A percentile compares a stretch with the other conserved stretches of the same genome.
Evolutionary conservation across 2,329 filamentous ascomycete genomes (phyloP).

Genomic region (Pseudomassariella vexata): DNA sequence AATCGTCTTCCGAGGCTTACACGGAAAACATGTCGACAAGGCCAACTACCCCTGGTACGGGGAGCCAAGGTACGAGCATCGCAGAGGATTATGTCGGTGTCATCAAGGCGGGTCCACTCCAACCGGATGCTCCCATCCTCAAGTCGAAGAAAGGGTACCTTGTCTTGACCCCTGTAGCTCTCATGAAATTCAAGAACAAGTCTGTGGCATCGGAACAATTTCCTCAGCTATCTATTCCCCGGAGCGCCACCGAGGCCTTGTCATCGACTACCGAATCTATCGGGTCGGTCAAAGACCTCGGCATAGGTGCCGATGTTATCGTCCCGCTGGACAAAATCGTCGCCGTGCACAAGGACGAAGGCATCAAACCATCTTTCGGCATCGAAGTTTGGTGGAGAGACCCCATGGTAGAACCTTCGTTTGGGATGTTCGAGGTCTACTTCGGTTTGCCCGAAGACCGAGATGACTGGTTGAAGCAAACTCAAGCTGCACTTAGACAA

Average conservation of each 20-base stretch:
- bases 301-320: slow-evolving; percentile 25
- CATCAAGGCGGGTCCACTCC: slow-evolving; percentile 40
- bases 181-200: slow-evolving; percentile 44
- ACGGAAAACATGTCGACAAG: slow-evolving; percentile 22
- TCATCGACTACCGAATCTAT: slow-evolving; percentile 29
- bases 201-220: slow-evolving; percentile 42
- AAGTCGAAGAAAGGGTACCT: slow-evolving; percentile 45
- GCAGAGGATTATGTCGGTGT: slow-evolving; percentile 21
- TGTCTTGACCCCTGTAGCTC: slow-evolving; percentile 43
- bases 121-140: slow-evolving; percentile 41
- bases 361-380: slow-evolving; percentile 41
- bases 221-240: slow-evolving; percentile 31
- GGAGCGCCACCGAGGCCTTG: slow-evolving; percentile 24
- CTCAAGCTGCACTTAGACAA: slow-evolving; percentile 33
- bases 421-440: slow-evolving; percentile 41
- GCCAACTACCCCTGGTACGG: slow-evolving; percentile 20
- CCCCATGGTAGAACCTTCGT: slow-evolving; percentile 35
- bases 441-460: slow-evolving; percentile 43
- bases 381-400: slow-evolving; percentile 54
- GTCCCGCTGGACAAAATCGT: slow-evolving; percentile 46
- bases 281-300: slow-evolving; percentile 16
- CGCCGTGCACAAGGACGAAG: slow-evolving; percentile 46
- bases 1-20: slow-evolving; percentile 21
- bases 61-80: slow-evolving; percentile 21
- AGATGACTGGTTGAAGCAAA: slow-evolving; percentile 42